Conservation (phyloP, 345 rosid species). For the Odontarrhena argentea region DNA sequence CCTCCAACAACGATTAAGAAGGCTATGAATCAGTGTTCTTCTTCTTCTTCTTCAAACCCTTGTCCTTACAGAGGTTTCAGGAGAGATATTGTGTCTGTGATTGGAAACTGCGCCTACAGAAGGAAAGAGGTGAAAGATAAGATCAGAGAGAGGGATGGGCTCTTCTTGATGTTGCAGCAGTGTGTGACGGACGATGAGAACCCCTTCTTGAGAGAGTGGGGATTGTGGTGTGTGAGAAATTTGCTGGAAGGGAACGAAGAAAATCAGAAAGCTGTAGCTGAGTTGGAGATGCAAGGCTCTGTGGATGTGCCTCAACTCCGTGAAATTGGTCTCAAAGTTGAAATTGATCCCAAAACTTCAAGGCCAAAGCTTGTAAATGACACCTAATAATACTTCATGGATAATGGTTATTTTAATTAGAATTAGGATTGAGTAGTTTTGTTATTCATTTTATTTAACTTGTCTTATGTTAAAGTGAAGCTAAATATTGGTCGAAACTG, state of each 20-base stretch:
- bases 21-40: constrained; percentile 46
- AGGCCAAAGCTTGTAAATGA: constrained; percentile 77
- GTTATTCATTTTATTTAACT: too few species aligned
- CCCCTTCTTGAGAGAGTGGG: constrained; percentile 84
- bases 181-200: constrained; percentile 76
- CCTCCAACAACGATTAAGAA: constrained; percentile 65
- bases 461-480: too few species aligned
- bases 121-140: constrained; percentile 73
- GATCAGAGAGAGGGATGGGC: constrained; percentile 60
- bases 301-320: constrained; percentile 67
- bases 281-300: constrained; percentile 77
- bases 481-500: too few species aligned
- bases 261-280: constrained; percentile 63
- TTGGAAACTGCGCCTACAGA: constrained; percentile 67
- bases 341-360: constrained; percentile 56
- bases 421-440: not conserved
- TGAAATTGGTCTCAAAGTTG: constrained; percentile 69
- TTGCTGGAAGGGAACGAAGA: constrained; percentile 69
- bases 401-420: too few species aligned
- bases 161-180: constrained; percentile 68
- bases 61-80: constrained; percentile 81
- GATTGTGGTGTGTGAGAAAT: constrained; percentile 74
- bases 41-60: constrained; percentile 31
- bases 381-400: not conserved
- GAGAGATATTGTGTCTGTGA: constrained; percentile 74